phyloP scores from a whole-genome alignment of 1,139 yeast species.

The Debaryomyces singareniensis region DNA sequence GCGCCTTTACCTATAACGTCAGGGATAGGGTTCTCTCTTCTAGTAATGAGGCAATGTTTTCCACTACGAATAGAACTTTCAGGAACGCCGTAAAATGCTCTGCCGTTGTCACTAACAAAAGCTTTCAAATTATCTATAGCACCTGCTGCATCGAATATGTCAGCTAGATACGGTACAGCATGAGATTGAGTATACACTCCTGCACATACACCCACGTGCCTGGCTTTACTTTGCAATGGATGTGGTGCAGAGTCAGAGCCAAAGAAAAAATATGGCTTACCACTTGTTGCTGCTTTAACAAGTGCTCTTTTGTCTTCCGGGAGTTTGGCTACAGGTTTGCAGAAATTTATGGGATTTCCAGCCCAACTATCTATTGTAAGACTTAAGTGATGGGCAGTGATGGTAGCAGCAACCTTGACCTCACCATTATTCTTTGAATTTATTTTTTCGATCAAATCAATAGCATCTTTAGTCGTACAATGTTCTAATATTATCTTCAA shows the following conservation, averaged over 20 bases:
- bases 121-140: slow-evolving; percentile 59
- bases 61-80: slow-evolving; percentile 33
- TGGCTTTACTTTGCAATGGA: slow-evolving; percentile 70
- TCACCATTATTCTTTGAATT: slow-evolving; percentile 44
- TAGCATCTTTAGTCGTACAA: slow-evolving; percentile 87
- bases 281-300: slow-evolving; percentile 83
- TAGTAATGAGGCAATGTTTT: slow-evolving; percentile 48
- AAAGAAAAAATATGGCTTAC: slow-evolving; percentile 87
- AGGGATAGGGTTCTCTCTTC: slow-evolving; percentile 51
- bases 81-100: slow-evolving; percentile 56
- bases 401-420: slow-evolving; percentile 77
- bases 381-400: slow-evolving; percentile 91
- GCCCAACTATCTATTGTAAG: slow-evolving; percentile 95
- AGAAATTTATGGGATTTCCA: slow-evolving; percentile 88
- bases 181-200: slow-evolving; percentile 92
- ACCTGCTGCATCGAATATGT: slow-evolving; percentile 65
- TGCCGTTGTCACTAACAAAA: slow-evolving; percentile 75
- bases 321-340: slow-evolving; percentile 96
- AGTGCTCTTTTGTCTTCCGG: slow-evolving; percentile 80
- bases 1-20: slow-evolving; percentile 43
- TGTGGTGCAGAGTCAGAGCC: slow-evolving; percentile 99
- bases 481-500: slow-evolving; percentile 88
- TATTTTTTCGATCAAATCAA: slow-evolving; percentile 66
- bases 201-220: slow-evolving; percentile 84
- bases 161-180: slow-evolving; percentile 79